phyloP scores from a whole-genome alignment of 129 eudicot genomes.

The Lactuca sativa region DNA sequence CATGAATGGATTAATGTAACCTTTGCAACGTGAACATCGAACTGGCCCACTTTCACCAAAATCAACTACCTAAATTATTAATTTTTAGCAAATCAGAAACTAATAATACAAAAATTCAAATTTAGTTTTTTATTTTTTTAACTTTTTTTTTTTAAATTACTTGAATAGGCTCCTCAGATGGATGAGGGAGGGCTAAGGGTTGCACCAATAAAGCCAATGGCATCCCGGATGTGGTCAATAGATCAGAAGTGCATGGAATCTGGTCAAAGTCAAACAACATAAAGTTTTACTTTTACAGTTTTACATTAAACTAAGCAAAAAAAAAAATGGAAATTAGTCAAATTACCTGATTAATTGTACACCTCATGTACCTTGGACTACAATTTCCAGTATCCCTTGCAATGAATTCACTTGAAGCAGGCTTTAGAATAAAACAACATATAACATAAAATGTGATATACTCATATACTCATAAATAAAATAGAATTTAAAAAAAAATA shows the following conservation, averaged over 20 bases:
- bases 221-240: slow-evolving; percentile 95
- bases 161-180: slow-evolving; percentile 97
- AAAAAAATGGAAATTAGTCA: slow-evolving; percentile 5
- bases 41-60: slow-evolving; percentile 98
- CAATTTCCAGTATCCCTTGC: slow-evolving; percentile 97
- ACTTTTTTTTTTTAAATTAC: slow-evolving; percentile 39
- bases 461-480: neutral
- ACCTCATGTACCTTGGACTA: slow-evolving; percentile 98
- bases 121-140: neutral
- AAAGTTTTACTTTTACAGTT: neutral
- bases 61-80: slow-evolving; percentile 64
- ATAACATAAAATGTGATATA: slow-evolving; percentile 1
- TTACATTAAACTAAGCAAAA: slow-evolving; percentile 17
- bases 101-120: neutral
- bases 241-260: slow-evolving; percentile 92
- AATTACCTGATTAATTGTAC: slow-evolving; percentile 88
- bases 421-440: slow-evolving; percentile 45
- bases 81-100: neutral
- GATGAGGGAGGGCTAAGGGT: slow-evolving; percentile 98
- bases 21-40: slow-evolving; percentile 98
- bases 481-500: neutral
- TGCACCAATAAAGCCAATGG: slow-evolving; percentile 93
- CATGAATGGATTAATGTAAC: slow-evolving; percentile 94
- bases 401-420: slow-evolving; percentile 93
- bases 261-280: slow-evolving; percentile 36